Evolutionary conservation across 495 filamentous ascomycete species (phyloP).

Genomic region (Hypoxylon crocopeplum): DNA sequence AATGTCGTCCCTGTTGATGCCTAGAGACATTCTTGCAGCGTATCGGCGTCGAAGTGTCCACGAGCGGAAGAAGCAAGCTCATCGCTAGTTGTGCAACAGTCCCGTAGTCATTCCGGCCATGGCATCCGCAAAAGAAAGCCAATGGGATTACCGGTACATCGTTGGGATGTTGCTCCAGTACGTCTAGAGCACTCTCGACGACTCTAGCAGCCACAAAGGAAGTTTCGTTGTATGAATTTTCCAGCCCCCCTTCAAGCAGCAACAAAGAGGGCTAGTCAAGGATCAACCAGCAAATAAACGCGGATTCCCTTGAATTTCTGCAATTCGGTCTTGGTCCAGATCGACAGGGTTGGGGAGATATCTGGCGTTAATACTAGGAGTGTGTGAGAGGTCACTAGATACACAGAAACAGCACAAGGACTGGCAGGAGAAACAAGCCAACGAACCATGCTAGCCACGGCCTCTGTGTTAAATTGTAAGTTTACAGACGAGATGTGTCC

Average conservation of each 20-base stretch:
- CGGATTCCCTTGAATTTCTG: conserved; percentile 3
- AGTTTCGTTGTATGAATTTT: not conserved
- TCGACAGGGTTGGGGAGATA: too few relatives aligned
- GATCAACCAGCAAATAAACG: conserved; percentile 22
- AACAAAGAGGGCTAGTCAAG: conserved; percentile 17
- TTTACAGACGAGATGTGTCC: too few relatives aligned
- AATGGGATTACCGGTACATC: conserved; percentile 4
- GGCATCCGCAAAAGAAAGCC: conserved; percentile 22
- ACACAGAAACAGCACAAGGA: too few relatives aligned
- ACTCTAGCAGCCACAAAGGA: conserved; percentile 14
- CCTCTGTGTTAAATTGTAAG: too few relatives aligned
- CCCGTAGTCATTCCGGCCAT: conserved; percentile 6
- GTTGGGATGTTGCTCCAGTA: not conserved
- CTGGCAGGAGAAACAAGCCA: too few relatives aligned
- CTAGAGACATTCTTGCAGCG: conserved; percentile 1
- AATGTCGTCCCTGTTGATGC: not conserved
- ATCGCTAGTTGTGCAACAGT: conserved; percentile 12
- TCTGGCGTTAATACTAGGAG: too few relatives aligned
- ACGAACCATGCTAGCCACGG: too few relatives aligned
- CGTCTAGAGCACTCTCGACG: not conserved
- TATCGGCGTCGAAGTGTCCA: conserved; percentile 5
- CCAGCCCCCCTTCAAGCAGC: conserved; percentile 12
- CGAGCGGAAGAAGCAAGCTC: conserved; percentile 21
- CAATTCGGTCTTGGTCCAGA: conserved; percentile 14
- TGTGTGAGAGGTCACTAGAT: too few relatives aligned